These are phyloP conservation scores for Meyerozyma athensensis DNA, from an alignment of 1,139 yeast species.

Conservation along the genomic window DNA sequence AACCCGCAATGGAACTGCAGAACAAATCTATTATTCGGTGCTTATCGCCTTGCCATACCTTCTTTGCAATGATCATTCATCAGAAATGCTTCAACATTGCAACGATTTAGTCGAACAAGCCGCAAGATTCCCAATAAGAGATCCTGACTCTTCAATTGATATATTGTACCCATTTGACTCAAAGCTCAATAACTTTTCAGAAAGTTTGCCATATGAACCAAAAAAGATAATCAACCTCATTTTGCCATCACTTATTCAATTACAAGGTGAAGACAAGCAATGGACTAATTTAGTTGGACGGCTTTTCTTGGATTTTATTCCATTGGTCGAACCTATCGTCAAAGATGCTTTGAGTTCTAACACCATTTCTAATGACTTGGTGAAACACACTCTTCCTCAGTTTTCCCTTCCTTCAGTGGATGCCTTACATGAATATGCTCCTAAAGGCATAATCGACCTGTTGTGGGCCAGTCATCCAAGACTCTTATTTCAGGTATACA, in stretches of 20 bases:
- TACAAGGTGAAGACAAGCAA: constrained; percentile 24
- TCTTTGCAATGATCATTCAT: constrained; percentile 41
- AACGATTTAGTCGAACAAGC: constrained; percentile 46
- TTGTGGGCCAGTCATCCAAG: constrained; percentile 50
- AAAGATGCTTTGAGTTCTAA: constrained; percentile 31
- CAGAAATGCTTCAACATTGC: constrained; percentile 30
- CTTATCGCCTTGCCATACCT: constrained; percentile 69
- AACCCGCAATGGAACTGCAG: constrained; percentile 55
- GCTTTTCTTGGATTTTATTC: constrained; percentile 32
- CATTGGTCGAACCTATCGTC: constrained; percentile 33
- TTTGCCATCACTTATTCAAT: constrained; percentile 46
- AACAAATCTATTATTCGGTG: constrained; percentile 62
- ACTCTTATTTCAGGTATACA: constrained; percentile 61
- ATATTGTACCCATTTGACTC: constrained; percentile 39
- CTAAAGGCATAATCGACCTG: constrained; percentile 32
- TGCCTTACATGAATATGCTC: constrained; percentile 26
- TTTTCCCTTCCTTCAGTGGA: constrained; percentile 45
- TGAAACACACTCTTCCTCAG: constrained; percentile 44
- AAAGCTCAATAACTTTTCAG: constrained; percentile 22
- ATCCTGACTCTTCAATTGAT: constrained; percentile 13
- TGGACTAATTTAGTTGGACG: constrained; percentile 23
- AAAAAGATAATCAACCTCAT: constrained; percentile 48
- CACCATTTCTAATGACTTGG: constrained; percentile 35
- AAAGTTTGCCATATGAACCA: constrained; percentile 49
- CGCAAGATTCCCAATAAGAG: constrained; percentile 27